Base-by-base conservation (phyloP, 768 basidiomycete genomes). In the Tylopilus felleus region DNA sequence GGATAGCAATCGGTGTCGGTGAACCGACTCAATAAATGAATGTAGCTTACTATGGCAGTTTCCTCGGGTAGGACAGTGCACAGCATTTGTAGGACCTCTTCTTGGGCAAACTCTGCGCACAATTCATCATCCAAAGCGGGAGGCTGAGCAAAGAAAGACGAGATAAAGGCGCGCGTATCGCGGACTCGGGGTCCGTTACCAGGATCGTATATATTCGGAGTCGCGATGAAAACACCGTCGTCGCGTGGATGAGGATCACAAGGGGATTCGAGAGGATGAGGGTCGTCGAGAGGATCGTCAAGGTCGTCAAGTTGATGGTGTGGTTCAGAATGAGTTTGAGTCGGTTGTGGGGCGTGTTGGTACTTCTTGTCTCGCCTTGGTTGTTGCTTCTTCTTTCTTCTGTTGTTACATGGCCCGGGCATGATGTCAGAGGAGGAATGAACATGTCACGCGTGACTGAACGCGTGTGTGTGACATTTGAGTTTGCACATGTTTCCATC, bases 131-230 rank as follows among this genome's bases (percentile, higher is more conserved):
- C 78, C 43, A 80, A 59, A 1, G 85, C 79, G 0, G 84, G 81
- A 12, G 82, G 80, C 39, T 85, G 79, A 8, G 88, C 82, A 65
- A 90, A 88, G 57, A 76, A 83, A n/a, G 81, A 80, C 5, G 72
- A 57, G 36, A 93, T 68, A 67, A 93, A 93, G 13, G 78, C 75
- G n/a, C 71, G 73, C n/a, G 79, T 71, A 64, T 88, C 77, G 12
- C 82, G 77, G 10, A 93, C 87, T 40, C 88, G 85, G 9, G 87
- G 86, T 0, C 90, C 90, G 56, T 84, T 87, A 29, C 90, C 90
- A 0, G 87, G 87, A 66, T 92, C 86, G 55, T 86, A 72, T 19
- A 92, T 87, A 61, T 83, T 85, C 13, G 88, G 87, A 33, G 72
- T 62, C 53, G 77, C 67, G 16, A 74, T 71, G 46, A 75, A 49